Conservation (phyloP, 2,329 filamentous ascomycete genomes). For the Ceratocystis albifundus region DNA sequence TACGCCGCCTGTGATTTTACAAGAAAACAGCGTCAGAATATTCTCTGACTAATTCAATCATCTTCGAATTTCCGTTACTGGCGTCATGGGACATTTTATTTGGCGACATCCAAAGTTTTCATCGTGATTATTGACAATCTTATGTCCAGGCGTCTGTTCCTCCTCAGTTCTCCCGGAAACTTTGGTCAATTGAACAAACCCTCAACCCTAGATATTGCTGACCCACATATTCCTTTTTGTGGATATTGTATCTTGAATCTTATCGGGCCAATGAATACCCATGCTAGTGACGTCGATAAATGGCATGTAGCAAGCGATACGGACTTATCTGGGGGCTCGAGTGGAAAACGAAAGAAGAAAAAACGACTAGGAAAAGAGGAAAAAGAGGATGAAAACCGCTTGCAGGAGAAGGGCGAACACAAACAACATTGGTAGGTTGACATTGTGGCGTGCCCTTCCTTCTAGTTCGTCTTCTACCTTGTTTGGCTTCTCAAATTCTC, state of each 20-base stretch:
- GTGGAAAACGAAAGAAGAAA: conserved; percentile 9
- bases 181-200: conserved; percentile 1
- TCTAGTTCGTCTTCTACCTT: not conserved
- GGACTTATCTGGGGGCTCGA: not conserved
- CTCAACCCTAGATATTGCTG: conserved; percentile 20
- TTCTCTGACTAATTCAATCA: no score
- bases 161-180: not conserved
- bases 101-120: not conserved
- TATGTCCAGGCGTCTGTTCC: not conserved
- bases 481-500: not conserved
- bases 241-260: conserved; percentile 10
- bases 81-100: no score
- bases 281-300: conserved; percentile 21
- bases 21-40: no score
- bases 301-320: conserved; percentile 12
- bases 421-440: conserved; percentile 29
- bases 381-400: conserved; percentile 19
- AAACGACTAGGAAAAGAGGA: conserved; percentile 7
- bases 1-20: no score
- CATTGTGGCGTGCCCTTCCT: conserved; percentile 15
- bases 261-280: conserved; percentile 20
- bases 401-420: conserved; percentile 22
- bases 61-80: no score
- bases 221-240: conserved; percentile 13
- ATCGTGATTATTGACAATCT: not conserved